Percentiles rank a stretch among this genome's conserved stretches.
These are phyloP conservation scores for Beauveria brongniartii DNA, from an alignment of 2,329 filamentous ascomycete genomes.

Conservation along the genomic window DNA sequence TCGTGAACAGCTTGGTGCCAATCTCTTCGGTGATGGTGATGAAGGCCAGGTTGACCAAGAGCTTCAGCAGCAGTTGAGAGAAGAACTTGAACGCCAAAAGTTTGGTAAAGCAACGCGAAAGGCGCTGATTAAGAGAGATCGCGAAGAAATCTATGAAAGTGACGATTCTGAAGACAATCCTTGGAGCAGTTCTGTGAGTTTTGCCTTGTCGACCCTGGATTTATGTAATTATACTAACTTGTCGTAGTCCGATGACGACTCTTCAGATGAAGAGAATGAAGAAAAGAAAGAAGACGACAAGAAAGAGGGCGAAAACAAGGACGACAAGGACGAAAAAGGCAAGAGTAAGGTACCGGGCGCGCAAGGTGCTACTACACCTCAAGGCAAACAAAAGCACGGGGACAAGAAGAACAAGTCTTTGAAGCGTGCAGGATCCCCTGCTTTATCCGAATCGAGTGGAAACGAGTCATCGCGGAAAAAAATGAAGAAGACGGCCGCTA, in stretches of 20 bases:
- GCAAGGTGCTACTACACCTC: slow-evolving; percentile 57
- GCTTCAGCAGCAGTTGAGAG: slow-evolving; percentile 59
- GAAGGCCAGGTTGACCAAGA: slow-evolving; percentile 69
- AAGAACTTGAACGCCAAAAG: slow-evolving; percentile 60
- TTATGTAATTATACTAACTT: neutral
- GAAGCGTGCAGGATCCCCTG: slow-evolving; percentile 80
- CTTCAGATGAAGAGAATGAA: slow-evolving; percentile 29
- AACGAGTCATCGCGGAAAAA: slow-evolving; percentile 80
- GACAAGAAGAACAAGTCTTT: slow-evolving; percentile 53
- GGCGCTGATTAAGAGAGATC: slow-evolving; percentile 74
- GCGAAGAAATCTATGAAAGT: slow-evolving; percentile 77
- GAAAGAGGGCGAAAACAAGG: slow-evolving; percentile 50
- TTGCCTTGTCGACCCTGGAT: neutral
- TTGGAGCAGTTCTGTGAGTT: slow-evolving; percentile 31
- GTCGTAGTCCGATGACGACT: slow-evolving; percentile 19
- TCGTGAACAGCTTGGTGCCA: slow-evolving; percentile 76
- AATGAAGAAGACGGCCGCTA: slow-evolving; percentile 54
- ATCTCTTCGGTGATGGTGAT: slow-evolving; percentile 64
- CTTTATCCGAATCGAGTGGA: slow-evolving; percentile 82
- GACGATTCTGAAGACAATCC: slow-evolving; percentile 44
- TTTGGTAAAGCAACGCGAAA: slow-evolving; percentile 73
- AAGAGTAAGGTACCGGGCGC: slow-evolving; percentile 50
- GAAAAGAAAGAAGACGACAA: slow-evolving; percentile 47
- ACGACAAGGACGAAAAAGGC: slow-evolving; percentile 41
- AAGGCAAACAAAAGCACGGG: slow-evolving; percentile 37